Evolutionary conservation across 2,329 filamentous ascomycete genomes (phyloP).

Genomic region (Talaromyces islandicus): DNA sequence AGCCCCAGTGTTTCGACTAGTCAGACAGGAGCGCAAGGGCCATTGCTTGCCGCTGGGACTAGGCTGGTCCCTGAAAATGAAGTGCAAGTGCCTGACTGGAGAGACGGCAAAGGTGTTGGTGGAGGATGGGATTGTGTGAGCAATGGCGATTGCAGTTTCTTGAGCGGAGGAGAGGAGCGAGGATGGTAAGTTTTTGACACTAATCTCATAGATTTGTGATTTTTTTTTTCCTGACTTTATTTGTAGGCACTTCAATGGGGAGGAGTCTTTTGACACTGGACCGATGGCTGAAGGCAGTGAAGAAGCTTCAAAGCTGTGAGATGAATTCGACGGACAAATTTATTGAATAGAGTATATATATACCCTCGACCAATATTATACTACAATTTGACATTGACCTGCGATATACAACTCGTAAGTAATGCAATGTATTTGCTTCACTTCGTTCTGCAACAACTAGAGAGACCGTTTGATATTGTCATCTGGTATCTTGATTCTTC

Average conservation of each 20-base stretch:
- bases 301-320: conserved; percentile 1
- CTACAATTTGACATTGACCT: too few relatives aligned
- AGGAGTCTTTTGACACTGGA: conserved; percentile 40
- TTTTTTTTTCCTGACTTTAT: neutral
- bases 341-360: neutral
- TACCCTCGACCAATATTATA: neutral
- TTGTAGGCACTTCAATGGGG: conserved; percentile 40
- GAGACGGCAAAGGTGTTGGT: conserved; percentile 54
- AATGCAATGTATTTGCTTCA: too few relatives aligned
- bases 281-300: conserved; percentile 18
- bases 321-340: neutral
- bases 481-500: neutral
- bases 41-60: conserved; percentile 24
- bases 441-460: neutral
- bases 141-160: conserved; percentile 81
- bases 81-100: conserved; percentile 45
- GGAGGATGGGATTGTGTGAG: conserved; percentile 74
- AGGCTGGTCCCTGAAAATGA: conserved; percentile 16
- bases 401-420: neutral
- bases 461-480: neutral
- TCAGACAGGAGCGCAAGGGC: conserved; percentile 20
- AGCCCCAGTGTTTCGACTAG: neutral
- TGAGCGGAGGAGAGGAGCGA: conserved; percentile 74
- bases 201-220: conserved; percentile 15
- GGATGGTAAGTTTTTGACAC: conserved; percentile 62